Conservation (phyloP, 257 asterid genomes). For the Scutellaria barbata region DNA sequence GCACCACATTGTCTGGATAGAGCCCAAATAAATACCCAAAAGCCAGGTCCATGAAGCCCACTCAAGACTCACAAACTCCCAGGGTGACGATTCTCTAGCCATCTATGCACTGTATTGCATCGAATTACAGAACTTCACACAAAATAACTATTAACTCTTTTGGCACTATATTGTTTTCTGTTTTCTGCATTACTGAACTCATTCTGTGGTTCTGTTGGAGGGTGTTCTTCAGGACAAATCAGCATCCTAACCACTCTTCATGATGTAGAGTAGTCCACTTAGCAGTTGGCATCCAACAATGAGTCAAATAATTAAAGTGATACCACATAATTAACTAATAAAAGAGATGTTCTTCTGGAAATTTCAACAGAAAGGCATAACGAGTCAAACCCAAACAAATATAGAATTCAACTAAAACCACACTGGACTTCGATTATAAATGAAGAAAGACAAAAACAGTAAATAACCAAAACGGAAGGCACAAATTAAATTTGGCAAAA, state of each 20-base stretch:
- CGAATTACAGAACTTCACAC: conserved; percentile 5
- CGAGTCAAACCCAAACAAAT: conserved; percentile 18
- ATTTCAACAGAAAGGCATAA: conserved; percentile 20
- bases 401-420: conserved; percentile 11
- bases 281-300: conserved; percentile 5
- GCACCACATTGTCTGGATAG: not conserved
- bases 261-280: not conserved
- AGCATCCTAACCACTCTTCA: not conserved
- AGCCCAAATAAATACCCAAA: not conserved
- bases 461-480: conserved; percentile 8
- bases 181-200: conserved; percentile 16
- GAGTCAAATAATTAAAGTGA: not conserved
- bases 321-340: not conserved
- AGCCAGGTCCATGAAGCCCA: conserved; percentile 2
- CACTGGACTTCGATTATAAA: conserved; percentile 5
- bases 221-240: not conserved
- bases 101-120: not conserved
- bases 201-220: conserved; percentile 4
- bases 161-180: not conserved
- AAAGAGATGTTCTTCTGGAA: conserved; percentile 18
- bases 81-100: not conserved
- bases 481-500: conserved; percentile 24
- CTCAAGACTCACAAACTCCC: not conserved
- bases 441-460: not conserved
- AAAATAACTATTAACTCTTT: not conserved